These are phyloP conservation scores for Canavalia gladiata DNA, from an alignment of 306 rosid species.

Conservation along the genomic window DNA sequence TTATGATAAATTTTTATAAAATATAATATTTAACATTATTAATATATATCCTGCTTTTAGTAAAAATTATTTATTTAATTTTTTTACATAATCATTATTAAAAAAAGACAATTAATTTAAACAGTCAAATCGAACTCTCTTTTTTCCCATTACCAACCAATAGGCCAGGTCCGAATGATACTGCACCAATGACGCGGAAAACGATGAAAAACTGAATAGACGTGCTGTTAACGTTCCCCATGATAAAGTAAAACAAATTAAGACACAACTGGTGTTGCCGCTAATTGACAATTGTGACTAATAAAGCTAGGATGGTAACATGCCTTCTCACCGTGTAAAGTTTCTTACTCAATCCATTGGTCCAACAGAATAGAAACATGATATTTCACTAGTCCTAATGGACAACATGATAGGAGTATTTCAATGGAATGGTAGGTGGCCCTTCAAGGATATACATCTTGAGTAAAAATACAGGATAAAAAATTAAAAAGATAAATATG, in stretches of 20 bases:
- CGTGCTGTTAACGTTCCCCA: not conserved
- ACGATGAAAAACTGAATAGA: not conserved
- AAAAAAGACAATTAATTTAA: not conserved
- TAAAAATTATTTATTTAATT: too few relatives aligned
- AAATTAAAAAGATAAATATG: too few relatives aligned
- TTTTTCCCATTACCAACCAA: not conserved
- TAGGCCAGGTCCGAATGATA: not conserved
- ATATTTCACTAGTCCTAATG: not conserved
- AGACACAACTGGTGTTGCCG: not conserved
- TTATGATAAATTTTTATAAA: not conserved
- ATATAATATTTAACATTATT: not conserved
- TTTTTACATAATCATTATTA: too few relatives aligned
- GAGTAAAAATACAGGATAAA: too few relatives aligned
- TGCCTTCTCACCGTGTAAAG: slow-evolving; percentile 14
- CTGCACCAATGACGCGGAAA: slow-evolving; percentile 32
- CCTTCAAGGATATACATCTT: too few relatives aligned
- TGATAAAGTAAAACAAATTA: not conserved
- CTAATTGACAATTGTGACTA: slow-evolving; percentile 1
- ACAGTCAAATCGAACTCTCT: not conserved
- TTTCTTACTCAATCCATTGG: slow-evolving; percentile 5
- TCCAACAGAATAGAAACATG: not conserved
- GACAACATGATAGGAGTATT: not conserved
- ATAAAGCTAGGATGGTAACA: not conserved
- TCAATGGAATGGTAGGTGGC: not conserved
- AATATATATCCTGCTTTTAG: too few relatives aligned